phyloP scores from a whole-genome alignment of 768 basidiomycete genomes.

The Coprinellus micaceus region DNA sequence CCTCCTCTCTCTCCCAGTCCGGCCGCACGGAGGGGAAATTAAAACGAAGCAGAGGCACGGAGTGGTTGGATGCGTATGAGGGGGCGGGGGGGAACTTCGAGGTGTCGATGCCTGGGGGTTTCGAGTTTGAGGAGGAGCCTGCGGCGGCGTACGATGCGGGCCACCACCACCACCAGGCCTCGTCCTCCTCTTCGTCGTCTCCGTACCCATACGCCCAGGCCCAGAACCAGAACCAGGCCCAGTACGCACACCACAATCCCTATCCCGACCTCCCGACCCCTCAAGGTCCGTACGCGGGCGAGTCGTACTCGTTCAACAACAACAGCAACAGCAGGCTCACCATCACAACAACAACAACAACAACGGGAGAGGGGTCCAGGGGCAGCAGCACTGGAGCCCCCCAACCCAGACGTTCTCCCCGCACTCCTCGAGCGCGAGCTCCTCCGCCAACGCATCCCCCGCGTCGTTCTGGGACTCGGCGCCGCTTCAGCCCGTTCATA shows the following conservation, averaged over 20 bases:
- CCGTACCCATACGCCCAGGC: too few relatives aligned
- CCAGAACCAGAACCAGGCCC: neutral
- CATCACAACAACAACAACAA: neutral
- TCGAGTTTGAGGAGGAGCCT: neutral
- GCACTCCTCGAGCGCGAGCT: neutral
- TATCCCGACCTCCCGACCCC: neutral
- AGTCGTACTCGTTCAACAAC: neutral
- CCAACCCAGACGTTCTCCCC: neutral
- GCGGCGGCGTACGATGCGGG: too few relatives aligned
- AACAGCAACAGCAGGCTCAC: neutral
- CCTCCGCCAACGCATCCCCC: neutral
- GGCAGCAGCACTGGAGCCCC: neutral
- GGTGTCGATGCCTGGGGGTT: neutral
- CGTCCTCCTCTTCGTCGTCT: too few relatives aligned
- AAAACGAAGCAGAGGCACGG: conserved; percentile 7
- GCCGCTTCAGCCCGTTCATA: neutral
- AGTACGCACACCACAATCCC: neutral
- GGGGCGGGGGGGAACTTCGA: neutral
- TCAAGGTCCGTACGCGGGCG: neutral
- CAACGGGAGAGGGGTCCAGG: neutral
- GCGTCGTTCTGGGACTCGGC: neutral
- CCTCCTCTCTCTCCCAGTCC: neutral
- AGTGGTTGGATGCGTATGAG: conserved; percentile 1
- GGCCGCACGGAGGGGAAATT: conserved; percentile 14
- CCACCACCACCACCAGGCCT: too few relatives aligned